Percentiles rank a stretch among this genome's conserved stretches.
Conservation (phyloP, 1,284 basidiomycete species). For the Papiliotrema flavescens region DNA sequence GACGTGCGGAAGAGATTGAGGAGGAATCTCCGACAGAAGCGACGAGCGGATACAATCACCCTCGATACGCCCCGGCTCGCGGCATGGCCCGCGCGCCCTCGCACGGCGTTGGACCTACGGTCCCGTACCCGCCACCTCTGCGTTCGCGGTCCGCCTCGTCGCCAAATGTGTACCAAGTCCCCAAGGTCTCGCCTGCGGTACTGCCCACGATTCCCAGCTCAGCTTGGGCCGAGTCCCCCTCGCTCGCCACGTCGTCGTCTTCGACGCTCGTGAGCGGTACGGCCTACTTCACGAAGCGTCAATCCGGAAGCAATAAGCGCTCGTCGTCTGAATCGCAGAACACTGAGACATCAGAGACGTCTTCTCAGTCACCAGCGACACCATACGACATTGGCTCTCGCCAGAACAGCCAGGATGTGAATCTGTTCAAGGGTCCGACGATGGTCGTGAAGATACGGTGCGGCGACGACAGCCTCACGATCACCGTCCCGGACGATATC, state of each 20-base stretch:
- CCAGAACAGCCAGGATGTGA: slow-evolving; percentile 14
- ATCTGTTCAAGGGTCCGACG: background rate
- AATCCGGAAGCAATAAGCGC: slow-evolving; percentile 27
- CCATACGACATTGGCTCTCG: slow-evolving; percentile 46
- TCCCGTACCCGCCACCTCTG: slow-evolving; percentile 36
- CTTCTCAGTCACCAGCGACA: slow-evolving; percentile 48
- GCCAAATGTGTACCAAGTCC: slow-evolving; percentile 51
- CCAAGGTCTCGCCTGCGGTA: slow-evolving; percentile 19
- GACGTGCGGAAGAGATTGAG: slow-evolving; percentile 24
- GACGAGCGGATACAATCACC: slow-evolving; percentile 3
- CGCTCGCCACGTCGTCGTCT: slow-evolving; percentile 20
- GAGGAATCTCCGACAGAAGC: slow-evolving; percentile 15
- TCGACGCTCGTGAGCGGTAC: slow-evolving; percentile 38
- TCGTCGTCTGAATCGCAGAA: slow-evolving; percentile 40
- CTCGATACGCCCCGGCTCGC: slow-evolving; percentile 19
- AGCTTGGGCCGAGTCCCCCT: slow-evolving; percentile 4
- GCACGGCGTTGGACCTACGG: slow-evolving; percentile 20
- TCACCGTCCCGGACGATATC: slow-evolving; percentile 5
- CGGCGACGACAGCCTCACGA: slow-evolving; percentile 19
- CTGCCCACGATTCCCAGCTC: slow-evolving; percentile 17
- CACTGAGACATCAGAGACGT: slow-evolving; percentile 47
- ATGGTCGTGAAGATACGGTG: slow-evolving; percentile 57
- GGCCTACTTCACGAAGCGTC: slow-evolving; percentile 35
- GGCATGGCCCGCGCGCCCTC: slow-evolving; percentile 37
- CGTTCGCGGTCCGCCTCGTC: slow-evolving; percentile 51